Conservation (phyloP, 495 filamentous ascomycete species). For the Friedmanniomyces simplex region DNA sequence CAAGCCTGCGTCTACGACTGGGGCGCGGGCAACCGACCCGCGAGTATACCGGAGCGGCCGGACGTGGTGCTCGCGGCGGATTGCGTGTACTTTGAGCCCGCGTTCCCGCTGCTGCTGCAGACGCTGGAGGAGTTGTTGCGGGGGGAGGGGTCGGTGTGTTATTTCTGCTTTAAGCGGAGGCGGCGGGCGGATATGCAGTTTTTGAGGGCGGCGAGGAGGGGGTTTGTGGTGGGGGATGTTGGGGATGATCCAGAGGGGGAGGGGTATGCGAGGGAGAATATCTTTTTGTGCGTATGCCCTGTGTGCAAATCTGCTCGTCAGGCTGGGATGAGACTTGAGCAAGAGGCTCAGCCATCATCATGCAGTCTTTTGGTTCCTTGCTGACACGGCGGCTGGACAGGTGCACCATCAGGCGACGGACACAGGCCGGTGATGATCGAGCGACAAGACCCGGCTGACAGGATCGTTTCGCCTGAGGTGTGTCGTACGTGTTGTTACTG, state of each 20-base stretch:
- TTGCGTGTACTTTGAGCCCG: constrained; percentile 94
- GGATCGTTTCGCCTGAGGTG: not conserved
- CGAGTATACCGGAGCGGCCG: constrained; percentile 45
- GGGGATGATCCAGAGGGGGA: constrained; percentile 35
- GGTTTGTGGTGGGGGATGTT: constrained; percentile 35
- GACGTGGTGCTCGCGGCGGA: constrained; percentile 80
- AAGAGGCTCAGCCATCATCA: not conserved
- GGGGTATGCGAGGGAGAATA: constrained; percentile 35
- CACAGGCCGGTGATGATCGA: not conserved
- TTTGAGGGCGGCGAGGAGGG: constrained; percentile 37
- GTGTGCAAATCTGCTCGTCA: too few species aligned
- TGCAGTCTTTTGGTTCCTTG: not conserved
- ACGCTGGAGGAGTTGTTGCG: constrained; percentile 51
- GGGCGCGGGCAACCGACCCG: constrained; percentile 41
- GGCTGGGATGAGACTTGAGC: not conserved
- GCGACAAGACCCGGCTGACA: not conserved
- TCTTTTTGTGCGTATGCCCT: constrained; percentile 37
- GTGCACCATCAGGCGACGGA: constrained; percentile 11
- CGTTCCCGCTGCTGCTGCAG: constrained; percentile 73
- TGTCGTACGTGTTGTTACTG: too few species aligned
- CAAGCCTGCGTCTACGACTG: constrained; percentile 62
- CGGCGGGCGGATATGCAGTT: constrained; percentile 46
- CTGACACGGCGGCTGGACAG: constrained; percentile 6
- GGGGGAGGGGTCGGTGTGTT: constrained; percentile 53
- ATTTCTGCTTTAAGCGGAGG: constrained; percentile 92